These are phyloP conservation scores for Neolentinus lepideus DNA, from an alignment of 1,284 basidiomycete genomes.

Conservation along the genomic window DNA sequence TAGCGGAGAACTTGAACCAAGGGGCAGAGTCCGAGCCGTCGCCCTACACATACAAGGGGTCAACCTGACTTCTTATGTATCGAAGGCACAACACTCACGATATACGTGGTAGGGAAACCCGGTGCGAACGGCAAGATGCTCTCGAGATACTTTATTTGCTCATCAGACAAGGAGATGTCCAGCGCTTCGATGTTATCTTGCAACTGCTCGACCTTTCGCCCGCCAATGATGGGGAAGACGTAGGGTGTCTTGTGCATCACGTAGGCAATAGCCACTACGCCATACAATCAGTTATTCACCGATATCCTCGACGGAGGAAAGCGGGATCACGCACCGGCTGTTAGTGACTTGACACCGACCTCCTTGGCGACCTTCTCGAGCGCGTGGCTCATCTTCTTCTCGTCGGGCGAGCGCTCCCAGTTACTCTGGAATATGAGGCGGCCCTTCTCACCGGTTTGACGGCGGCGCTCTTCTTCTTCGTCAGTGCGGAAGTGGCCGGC, in stretches of 20 bases:
- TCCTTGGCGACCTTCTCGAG: slow-evolving; percentile 30
- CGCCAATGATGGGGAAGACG: slow-evolving; percentile 26
- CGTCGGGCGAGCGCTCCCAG: slow-evolving; percentile 14
- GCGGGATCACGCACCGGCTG: slow-evolving; percentile 16
- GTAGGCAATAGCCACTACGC: slow-evolving; percentile 16
- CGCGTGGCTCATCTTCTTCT: slow-evolving; percentile 10
- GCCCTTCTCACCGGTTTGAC: slow-evolving; percentile 10
- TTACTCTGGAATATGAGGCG: slow-evolving; percentile 4
- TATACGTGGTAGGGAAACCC: neutral
- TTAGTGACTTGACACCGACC: slow-evolving; percentile 27
- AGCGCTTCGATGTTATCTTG: slow-evolving; percentile 25
- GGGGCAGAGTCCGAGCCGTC: slow-evolving; percentile 14
- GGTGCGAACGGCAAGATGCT: neutral
- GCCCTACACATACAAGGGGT: slow-evolving; percentile 14
- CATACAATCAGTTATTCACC: neutral
- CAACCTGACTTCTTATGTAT: too few relatives aligned
- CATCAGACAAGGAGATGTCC: slow-evolving; percentile 18
- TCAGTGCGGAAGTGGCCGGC: slow-evolving; percentile 27
- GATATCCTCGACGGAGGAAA: neutral
- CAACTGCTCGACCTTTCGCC: slow-evolving; percentile 25
- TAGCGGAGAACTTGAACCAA: slow-evolving; percentile 12
- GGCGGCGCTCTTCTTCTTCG: slow-evolving; percentile 21
- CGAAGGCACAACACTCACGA: neutral
- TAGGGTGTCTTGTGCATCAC: slow-evolving; percentile 17
- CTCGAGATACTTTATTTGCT: slow-evolving; percentile 16